Evolutionary conservation across 306 rosid species (phyloP).

Genomic region (Dicorynia guianensis): DNA sequence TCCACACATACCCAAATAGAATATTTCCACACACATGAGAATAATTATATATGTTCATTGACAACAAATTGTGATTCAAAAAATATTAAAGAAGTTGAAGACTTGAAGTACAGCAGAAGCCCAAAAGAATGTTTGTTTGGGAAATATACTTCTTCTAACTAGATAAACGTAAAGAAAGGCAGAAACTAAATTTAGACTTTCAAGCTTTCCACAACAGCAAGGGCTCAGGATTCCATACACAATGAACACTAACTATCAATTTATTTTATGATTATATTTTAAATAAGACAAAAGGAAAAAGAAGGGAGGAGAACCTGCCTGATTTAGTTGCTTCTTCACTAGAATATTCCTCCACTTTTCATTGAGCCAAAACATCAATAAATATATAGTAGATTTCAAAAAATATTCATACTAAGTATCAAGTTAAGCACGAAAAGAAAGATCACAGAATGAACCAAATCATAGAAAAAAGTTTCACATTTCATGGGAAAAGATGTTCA

Average conservation of each 20-base stretch:
- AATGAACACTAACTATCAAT: constrained; percentile 12
- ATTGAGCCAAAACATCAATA: neutral
- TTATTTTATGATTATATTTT: constrained; percentile 1
- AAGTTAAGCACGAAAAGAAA: constrained; percentile 21
- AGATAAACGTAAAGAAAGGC: constrained; percentile 18
- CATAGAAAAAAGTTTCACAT: neutral
- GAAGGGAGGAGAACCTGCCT: constrained; percentile 53
- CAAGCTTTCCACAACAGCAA: neutral
- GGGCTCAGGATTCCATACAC: constrained; percentile 4
- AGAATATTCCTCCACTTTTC: constrained; percentile 61
- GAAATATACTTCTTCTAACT: neutral
- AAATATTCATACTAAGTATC: constrained; percentile 30
- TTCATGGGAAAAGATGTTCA: neutral
- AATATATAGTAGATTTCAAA: constrained; percentile 23
- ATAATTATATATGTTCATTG: neutral
- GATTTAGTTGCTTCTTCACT: constrained; percentile 48
- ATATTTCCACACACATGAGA: neutral
- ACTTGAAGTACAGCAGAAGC: neutral
- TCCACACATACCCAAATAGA: neutral
- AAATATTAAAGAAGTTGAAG: neutral
- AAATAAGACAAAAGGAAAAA: constrained; percentile 8
- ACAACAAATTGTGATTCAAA: neutral
- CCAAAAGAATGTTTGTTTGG: neutral
- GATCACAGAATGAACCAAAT: neutral
- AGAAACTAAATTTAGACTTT: neutral